These are phyloP conservation scores for Euphorbia neoarborescens DNA, from an alignment of 441 rosid species.

Conservation along the genomic window DNA sequence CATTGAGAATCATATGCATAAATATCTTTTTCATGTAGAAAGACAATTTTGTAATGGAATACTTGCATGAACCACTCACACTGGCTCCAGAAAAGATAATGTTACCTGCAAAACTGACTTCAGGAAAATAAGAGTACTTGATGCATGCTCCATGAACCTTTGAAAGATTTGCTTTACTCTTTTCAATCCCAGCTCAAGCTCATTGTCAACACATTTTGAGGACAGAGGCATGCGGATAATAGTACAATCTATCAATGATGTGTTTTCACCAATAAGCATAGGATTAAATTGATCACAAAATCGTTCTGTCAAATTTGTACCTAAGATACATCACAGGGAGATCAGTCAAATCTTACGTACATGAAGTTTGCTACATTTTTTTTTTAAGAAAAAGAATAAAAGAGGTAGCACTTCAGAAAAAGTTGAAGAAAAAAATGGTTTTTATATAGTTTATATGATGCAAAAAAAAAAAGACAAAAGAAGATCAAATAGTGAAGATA, in stretches of 20 bases:
- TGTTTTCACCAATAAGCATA: constrained; percentile 69
- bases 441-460: background rate
- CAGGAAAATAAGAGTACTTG: constrained; percentile 68
- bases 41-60: background rate
- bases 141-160: constrained; percentile 67
- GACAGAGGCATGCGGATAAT: constrained; percentile 94
- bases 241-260: constrained; percentile 76
- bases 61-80: background rate
- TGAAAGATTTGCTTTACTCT: constrained; percentile 65
- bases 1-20: background rate
- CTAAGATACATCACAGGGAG: constrained; percentile 32
- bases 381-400: background rate
- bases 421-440: too few relatives aligned
- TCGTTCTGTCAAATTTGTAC: constrained; percentile 75
- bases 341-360: constrained; percentile 6
- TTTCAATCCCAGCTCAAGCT: constrained; percentile 61
- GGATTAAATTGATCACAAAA: constrained; percentile 87
- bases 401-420: too few relatives aligned
- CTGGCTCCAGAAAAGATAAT: constrained; percentile 11
- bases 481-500: background rate
- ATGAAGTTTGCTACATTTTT: background rate
- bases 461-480: background rate
- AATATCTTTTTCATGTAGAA: background rate
- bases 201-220: constrained; percentile 65
- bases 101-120: constrained; percentile 85